phyloP scores from a whole-genome alignment of 78 protist genomes.

The Creolimax fragrantissima region DNA sequence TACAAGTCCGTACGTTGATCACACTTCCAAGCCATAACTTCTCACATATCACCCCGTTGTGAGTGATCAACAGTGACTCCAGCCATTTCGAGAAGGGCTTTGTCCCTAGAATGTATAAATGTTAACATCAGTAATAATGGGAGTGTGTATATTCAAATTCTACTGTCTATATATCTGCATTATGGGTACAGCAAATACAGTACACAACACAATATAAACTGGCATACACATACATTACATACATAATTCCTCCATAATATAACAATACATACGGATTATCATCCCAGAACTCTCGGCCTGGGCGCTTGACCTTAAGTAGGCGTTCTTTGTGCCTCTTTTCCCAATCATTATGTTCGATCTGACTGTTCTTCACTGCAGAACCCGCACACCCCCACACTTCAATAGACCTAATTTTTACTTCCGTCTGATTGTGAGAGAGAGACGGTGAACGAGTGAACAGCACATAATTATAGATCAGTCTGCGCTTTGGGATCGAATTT shows the following conservation, averaged over 20 bases:
- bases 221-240: too few relatives aligned
- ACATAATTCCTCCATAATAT: too few relatives aligned
- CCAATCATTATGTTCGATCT: not conserved
- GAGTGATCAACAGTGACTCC: not conserved
- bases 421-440: not conserved
- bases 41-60: not conserved
- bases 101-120: not conserved
- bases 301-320: not conserved
- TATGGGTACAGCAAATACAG: too few relatives aligned
- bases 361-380: not conserved
- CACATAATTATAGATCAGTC: not conserved
- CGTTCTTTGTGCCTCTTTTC: not conserved
- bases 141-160: too few relatives aligned
- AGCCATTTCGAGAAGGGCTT: not conserved
- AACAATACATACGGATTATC: not conserved
- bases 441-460: too few relatives aligned
- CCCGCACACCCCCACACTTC: not conserved
- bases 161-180: too few relatives aligned
- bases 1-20: not conserved
- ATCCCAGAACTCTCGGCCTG: not conserved
- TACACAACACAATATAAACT: too few relatives aligned
- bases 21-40: not conserved
- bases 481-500: not conserved
- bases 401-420: not conserved
- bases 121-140: too few relatives aligned